Percentiles rank a stretch among this genome's conserved stretches.
These are phyloP conservation scores for Pelargonium australe DNA, from an alignment of 441 rosid species.

Conservation along the genomic window DNA sequence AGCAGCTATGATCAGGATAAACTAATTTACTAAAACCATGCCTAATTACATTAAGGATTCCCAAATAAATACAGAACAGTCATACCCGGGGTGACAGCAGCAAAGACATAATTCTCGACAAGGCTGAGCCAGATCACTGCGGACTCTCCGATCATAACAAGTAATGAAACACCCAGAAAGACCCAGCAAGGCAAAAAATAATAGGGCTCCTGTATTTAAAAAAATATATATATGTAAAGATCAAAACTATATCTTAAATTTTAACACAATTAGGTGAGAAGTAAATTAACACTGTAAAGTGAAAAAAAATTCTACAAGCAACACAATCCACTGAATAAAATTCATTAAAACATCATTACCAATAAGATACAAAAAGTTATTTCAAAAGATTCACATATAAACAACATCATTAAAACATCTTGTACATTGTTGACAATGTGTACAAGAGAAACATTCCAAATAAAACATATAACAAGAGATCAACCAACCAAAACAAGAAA, in stretches of 20 bases:
- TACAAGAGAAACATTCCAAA: background rate
- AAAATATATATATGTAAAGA: background rate
- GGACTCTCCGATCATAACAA: slow-evolving; percentile 96
- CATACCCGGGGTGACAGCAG: slow-evolving; percentile 99
- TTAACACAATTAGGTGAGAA: background rate
- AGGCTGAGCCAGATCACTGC: slow-evolving; percentile 96
- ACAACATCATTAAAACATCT: no score
- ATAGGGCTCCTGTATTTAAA: slow-evolving; percentile 63
- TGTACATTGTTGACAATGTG: background rate
- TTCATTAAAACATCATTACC: background rate
- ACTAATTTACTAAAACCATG: background rate
- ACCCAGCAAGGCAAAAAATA: slow-evolving; percentile 96
- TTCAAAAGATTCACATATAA: background rate
- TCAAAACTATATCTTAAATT: slow-evolving; percentile 1
- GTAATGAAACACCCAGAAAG: slow-evolving; percentile 98
- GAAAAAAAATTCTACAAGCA: background rate
- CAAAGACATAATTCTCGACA: slow-evolving; percentile 96
- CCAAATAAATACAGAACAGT: slow-evolving; percentile 7
- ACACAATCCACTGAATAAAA: background rate
- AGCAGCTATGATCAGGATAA: background rate
- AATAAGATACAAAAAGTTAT: background rate
- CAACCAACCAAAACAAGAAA: background rate
- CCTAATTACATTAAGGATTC: background rate
- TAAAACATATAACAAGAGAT: background rate
- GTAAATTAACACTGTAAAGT: background rate